Base-by-base conservation (phyloP, 2,329 filamentous ascomycete genomes). In the Pestalotiopsis sp. region DNA sequence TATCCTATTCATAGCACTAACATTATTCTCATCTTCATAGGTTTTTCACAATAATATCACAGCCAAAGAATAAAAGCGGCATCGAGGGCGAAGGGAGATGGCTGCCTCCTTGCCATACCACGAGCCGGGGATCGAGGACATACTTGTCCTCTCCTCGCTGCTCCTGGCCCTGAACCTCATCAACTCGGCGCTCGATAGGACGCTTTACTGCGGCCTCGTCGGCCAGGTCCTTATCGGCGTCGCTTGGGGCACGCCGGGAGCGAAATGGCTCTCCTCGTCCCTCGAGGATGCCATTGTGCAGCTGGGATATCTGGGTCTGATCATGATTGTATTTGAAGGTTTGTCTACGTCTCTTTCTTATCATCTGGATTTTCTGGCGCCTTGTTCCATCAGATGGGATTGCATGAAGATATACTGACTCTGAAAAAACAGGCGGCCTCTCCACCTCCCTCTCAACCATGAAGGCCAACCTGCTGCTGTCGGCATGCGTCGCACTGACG, bases 181-280 rank as follows among this genome's bases (percentile, higher is more conserved):
- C 69, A 89, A 90, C 70, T 82, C 82, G 67, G 74, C 84, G 0
- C 82, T 93, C 1, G 87, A 94, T 72, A 83, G 80, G 14, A 72
- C 88, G 0, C 75, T 93, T 0, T 93, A 91, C 76, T 93, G 91
- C 74, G 92, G 92, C 0, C 84, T 94, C 0, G 80, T 94, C 6
- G 92, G 91, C 0, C 91, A 95, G 73, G 84, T 95, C 14, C 81
- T 93, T 7, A 77, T 94, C 20, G 92, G 92, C 13, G 86, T 93
- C 9, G 86, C 89, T 9, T 95, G 87, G 87, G 92, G 92, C 9
- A 86, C 85, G 0, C 92, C 92, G 0, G 91, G 90, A 1, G 86
- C 83, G 3, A 83, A 87, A 76, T 90, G 87, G 85, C 83, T 95
- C 0, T 81, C 83, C 0, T 23, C 68, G 0, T 80, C 84, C 4